Evolutionary conservation across 2,329 filamentous ascomycete genomes (phyloP).

Genomic region (Ophiostoma pallidulum): DNA sequence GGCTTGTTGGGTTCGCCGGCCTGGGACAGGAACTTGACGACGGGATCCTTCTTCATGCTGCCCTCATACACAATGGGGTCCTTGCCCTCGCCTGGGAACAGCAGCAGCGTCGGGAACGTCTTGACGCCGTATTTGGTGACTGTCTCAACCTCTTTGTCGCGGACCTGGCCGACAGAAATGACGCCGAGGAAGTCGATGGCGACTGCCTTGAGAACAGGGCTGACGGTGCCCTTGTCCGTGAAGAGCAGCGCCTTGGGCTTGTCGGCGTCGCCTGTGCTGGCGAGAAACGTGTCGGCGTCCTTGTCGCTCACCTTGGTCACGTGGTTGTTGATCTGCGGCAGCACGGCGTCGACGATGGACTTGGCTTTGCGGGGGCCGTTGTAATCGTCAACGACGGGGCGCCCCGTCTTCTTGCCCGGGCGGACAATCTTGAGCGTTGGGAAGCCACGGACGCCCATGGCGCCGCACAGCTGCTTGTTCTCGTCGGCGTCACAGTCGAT

Average conservation of each 20-base stretch:
- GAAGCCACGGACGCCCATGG: conserved; percentile 86
- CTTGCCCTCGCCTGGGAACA: conserved; percentile 62
- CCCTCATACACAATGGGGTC: conserved; percentile 65
- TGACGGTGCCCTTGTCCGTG: conserved; percentile 84
- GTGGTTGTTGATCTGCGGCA: conserved; percentile 83
- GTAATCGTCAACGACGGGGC: conserved; percentile 83
- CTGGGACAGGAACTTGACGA: conserved; percentile 76
- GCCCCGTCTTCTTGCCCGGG: conserved; percentile 63
- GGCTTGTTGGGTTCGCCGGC: conserved; percentile 71
- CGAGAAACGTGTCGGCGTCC: conserved; percentile 65
- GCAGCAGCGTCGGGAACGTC: conserved; percentile 70
- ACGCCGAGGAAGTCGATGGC: conserved; percentile 84
- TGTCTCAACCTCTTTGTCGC: conserved; percentile 65
- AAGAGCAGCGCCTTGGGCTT: conserved; percentile 82
- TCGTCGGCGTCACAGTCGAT: conserved; percentile 88
- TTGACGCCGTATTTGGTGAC: conserved; percentile 66
- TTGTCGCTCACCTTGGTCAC: conserved; percentile 75
- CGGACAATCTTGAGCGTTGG: conserved; percentile 90
- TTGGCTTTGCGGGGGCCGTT: conserved; percentile 75
- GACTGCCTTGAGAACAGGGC: conserved; percentile 69
- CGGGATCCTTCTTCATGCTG: conserved; percentile 72
- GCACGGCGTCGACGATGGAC: conserved; percentile 75
- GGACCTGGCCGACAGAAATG: conserved; percentile 71
- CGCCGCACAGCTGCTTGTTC: conserved; percentile 80
- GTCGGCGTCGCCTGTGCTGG: conserved; percentile 55